A percentile compares a stretch with the other conserved stretches of the same genome.
Conservation (phyloP, 139 green algal species). For the Penium margaritaceum region DNA sequence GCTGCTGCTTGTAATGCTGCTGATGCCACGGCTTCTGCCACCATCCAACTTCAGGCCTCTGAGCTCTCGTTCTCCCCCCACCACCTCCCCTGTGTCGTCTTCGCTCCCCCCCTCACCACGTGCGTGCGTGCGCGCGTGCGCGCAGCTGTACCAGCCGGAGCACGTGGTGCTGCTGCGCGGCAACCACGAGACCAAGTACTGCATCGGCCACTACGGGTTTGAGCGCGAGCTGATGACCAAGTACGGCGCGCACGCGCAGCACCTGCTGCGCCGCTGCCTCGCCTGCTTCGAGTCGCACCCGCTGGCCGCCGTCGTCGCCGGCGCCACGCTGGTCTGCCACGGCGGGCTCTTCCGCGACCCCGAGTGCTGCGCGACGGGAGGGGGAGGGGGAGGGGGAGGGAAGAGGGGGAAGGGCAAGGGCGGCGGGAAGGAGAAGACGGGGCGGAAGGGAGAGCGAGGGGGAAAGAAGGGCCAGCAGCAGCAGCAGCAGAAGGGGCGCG, state of each 20-base stretch:
- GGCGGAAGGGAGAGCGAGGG: too few relatives aligned
- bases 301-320: conserved; percentile 57
- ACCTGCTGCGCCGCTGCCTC: conserved; percentile 40
- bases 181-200: conserved; percentile 82
- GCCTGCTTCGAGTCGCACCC: conserved; percentile 46
- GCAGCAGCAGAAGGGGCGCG: too few relatives aligned
- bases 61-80: too few relatives aligned
- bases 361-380: not conserved
- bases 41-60: too few relatives aligned
- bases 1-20: too few relatives aligned
- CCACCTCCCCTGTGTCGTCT: too few relatives aligned
- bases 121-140: too few relatives aligned
- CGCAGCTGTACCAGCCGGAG: conserved; percentile 25
- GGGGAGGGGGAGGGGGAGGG: not conserved
- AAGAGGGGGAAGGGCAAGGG: not conserved
- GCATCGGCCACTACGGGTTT: conserved; percentile 75
- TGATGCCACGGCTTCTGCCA: too few relatives aligned
- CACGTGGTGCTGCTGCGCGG: conserved; percentile 62
- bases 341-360: conserved; percentile 67
- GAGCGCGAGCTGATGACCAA: conserved; percentile 54
- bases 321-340: conserved; percentile 75
- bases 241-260: conserved; percentile 37
- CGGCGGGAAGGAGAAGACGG: not conserved
- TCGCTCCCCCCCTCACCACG: too few relatives aligned
- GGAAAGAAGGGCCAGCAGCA: too few relatives aligned